Evolutionary conservation across 257 asterid species (phyloP).

Genomic region (Jacaranda copaia): DNA sequence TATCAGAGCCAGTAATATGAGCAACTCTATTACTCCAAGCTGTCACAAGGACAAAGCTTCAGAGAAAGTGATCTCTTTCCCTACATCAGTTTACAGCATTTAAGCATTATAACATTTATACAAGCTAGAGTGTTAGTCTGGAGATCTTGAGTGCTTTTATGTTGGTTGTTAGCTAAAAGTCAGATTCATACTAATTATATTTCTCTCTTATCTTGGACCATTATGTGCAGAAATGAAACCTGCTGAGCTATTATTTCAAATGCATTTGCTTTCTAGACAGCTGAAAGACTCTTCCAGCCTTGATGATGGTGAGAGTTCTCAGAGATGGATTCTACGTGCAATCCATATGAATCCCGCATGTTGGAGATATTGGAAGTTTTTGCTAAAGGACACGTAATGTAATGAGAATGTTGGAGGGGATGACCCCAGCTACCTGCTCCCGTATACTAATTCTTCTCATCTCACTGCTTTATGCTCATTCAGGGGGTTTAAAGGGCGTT

Average conservation of each 20-base stretch:
- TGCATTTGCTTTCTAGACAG: constrained; percentile 70
- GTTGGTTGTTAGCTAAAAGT: neutral
- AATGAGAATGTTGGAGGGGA: neutral
- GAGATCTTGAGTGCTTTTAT: constrained; percentile 4
- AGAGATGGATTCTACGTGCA: constrained; percentile 74
- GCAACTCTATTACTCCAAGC: neutral
- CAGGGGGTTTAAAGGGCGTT: neutral
- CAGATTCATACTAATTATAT: neutral
- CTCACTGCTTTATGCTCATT: neutral
- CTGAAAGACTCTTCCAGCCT: constrained; percentile 34
- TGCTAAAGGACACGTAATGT: constrained; percentile 45
- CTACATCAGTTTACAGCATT: neutral
- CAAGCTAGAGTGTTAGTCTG: neutral
- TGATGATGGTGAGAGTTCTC: constrained; percentile 40
- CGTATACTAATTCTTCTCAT: neutral
- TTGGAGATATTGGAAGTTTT: constrained; percentile 82
- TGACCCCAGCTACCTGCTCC: neutral
- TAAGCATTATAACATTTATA: neutral
- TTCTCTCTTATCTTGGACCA: constrained; percentile 11
- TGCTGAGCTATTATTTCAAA: constrained; percentile 89
- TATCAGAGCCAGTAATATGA: too few species aligned
- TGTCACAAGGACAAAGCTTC: neutral
- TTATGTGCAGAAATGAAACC: constrained; percentile 71
- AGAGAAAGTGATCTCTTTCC: neutral
- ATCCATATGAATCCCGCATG: constrained; percentile 88